Base-by-base conservation (phyloP, 2,329 filamentous ascomycete species). In the Capronia epimyces region DNA sequence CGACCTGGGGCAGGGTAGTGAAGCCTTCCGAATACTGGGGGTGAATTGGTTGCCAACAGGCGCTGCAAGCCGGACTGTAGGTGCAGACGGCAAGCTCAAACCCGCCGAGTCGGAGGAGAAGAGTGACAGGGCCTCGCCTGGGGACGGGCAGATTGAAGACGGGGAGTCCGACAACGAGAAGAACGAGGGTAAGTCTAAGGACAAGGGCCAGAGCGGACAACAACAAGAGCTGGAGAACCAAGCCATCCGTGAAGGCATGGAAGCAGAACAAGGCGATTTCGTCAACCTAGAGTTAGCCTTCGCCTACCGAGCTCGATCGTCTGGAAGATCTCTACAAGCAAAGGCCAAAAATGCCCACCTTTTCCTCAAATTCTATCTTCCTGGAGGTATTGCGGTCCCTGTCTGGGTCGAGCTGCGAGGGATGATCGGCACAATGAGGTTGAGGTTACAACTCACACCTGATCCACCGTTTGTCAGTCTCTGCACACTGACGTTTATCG, bases 391-490 rank as follows among this genome's bases (percentile, higher is more conserved):
- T 55, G 77, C 76, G 53, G 62, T 80, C 15, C 77, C 84, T 31
- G 79, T 88, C 2, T 89, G 86, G 84, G 86, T 89, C 3, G 84
- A 89, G 60, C 70, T 89, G 1, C 77, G 80, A 45, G 86, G 85
- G 1, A 74, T 88, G 12, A 76, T 89, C n/a, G 83, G 84, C 15
- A 85, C 80, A 1, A 74, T 86, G 68, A 76, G 86, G 3, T 62
- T 87, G 49, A 78, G 86, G 21, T 72, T 89, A 9, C 86, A 89
- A 62, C 75, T 89, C 1, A 85, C 82, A 1, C 84, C 86, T 0
- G 85, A 89, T 60, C 85, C 86, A 0, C 86, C 86, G 0, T 89
- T 89, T 69, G 83, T 89, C 67, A 79, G 80, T n/a, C 72, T 88
- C 3, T 86, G 82, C 62, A 89, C 85, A 1, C 62, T 88, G 52